Conservation (phyloP, 2,329 filamentous ascomycete genomes). For the Paecilomyces dactylethromorphus region DNA sequence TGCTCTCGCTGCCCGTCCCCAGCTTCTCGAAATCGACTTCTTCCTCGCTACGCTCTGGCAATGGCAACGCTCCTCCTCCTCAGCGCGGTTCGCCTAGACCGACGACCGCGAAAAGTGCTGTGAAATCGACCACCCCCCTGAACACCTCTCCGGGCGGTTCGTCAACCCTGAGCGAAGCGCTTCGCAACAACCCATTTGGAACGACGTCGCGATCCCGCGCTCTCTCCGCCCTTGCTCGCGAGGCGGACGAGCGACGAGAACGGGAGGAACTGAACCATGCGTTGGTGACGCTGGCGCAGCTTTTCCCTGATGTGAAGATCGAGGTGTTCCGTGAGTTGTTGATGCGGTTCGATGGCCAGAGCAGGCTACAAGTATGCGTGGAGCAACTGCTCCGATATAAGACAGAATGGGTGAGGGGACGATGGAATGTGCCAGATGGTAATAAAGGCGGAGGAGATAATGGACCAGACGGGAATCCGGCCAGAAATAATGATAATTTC, state of each 20-base stretch:
- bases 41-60: conserved; percentile 17
- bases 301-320: conserved; percentile 41
- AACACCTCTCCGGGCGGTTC: conserved; percentile 2
- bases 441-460: conserved; percentile 1
- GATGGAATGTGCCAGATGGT: conserved; percentile 34
- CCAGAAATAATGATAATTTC: conserved; percentile 4
- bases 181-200: conserved; percentile 40
- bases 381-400: conserved; percentile 42
- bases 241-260: conserved; percentile 24
- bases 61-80: conserved; percentile 7
- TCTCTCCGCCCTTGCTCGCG: conserved; percentile 8
- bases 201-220: conserved; percentile 22
- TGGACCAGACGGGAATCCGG: conserved; percentile 2
- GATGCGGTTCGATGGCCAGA: conserved; percentile 39
- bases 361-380: conserved; percentile 40
- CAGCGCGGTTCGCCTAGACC: neutral
- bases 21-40: conserved; percentile 26
- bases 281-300: conserved; percentile 31
- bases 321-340: conserved; percentile 44
- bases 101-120: neutral
- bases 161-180: conserved; percentile 33
- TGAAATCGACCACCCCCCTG: neutral
- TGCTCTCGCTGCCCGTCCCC: conserved; percentile 31
- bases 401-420: conserved; percentile 40
- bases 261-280: conserved; percentile 36